These are phyloP conservation scores for Neurospora sublineolata DNA, from an alignment of 495 filamentous ascomycete genomes.

Conservation along the genomic window DNA sequence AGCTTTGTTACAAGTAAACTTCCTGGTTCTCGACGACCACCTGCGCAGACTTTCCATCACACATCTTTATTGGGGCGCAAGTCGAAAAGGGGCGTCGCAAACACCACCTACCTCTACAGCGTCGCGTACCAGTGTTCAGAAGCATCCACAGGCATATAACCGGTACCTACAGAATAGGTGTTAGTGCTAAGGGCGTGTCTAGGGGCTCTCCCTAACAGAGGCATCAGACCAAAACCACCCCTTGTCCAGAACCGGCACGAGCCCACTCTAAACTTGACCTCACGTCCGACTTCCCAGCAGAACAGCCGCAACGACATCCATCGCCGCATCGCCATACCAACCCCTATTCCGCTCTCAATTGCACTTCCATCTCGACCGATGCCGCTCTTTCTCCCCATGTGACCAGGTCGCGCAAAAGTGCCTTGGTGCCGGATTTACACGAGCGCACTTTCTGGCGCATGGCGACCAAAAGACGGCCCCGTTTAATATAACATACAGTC, in stretches of 20 bases:
- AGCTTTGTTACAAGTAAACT: neutral
- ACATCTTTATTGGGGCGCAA: neutral
- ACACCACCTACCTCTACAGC: neutral
- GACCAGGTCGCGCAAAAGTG: slow-evolving; percentile 24
- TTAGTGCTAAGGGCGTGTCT: neutral
- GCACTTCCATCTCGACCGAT: slow-evolving; percentile 30
- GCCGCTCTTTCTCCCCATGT: slow-evolving; percentile 28
- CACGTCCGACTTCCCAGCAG: slow-evolving; percentile 29
- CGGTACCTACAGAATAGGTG: neutral
- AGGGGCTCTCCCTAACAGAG: neutral
- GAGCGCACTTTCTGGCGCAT: slow-evolving; percentile 37
- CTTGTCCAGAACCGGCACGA: slow-evolving; percentile 24
- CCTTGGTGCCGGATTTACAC: slow-evolving; percentile 32
- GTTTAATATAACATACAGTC: neutral
- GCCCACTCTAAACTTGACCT: slow-evolving; percentile 35
- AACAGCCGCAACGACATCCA: slow-evolving; percentile 28
- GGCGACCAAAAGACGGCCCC: slow-evolving; percentile 29
- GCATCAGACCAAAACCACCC: slow-evolving; percentile 10
- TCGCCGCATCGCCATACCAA: slow-evolving; percentile 28
- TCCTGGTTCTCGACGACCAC: neutral
- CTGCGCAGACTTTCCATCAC: neutral
- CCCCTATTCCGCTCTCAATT: slow-evolving; percentile 20
- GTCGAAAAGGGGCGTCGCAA: neutral
- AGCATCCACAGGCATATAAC: neutral
- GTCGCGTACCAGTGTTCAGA: neutral